phyloP scores from a whole-genome alignment of 1,284 basidiomycete species.

The Athelia psychrophila region DNA sequence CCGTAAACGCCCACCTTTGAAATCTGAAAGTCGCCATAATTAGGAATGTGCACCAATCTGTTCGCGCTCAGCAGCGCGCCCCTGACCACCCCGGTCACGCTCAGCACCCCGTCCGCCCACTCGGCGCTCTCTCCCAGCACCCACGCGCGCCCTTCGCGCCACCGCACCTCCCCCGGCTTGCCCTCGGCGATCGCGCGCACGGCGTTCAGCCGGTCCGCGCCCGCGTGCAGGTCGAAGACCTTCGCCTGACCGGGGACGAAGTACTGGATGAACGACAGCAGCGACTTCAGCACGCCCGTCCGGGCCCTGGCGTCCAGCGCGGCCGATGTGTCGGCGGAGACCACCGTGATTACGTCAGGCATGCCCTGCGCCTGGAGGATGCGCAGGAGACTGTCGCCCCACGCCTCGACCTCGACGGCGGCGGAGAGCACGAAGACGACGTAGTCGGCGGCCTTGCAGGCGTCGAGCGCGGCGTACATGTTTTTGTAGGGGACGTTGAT shows the following conservation, averaged over 20 bases:
- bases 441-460: constrained; percentile 89
- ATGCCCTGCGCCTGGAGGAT: constrained; percentile 83
- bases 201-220: constrained; percentile 69
- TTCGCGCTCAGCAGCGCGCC: constrained; percentile 82
- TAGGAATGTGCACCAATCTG: constrained; percentile 86
- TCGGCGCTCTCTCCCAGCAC: constrained; percentile 71
- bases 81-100: constrained; percentile 83
- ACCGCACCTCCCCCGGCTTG: constrained; percentile 71
- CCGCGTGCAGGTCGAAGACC: constrained; percentile 59
- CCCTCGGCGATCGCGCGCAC: constrained; percentile 79
- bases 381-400: constrained; percentile 91
- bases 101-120: constrained; percentile 61
- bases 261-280: constrained; percentile 92
- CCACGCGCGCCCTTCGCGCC: constrained; percentile 82
- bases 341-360: constrained; percentile 66
- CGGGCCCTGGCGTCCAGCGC: constrained; percentile 59
- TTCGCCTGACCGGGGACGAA: constrained; percentile 85
- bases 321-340: constrained; percentile 38
- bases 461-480: constrained; percentile 83
- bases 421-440: constrained; percentile 85
- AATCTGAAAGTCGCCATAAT: constrained; percentile 88
- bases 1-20: constrained; percentile 56
- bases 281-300: constrained; percentile 73
- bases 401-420: constrained; percentile 76
- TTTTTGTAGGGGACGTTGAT: constrained; percentile 69